Base-by-base conservation (phyloP, 31 red algal species). In the Asparagopsis taxiformis region DNA sequence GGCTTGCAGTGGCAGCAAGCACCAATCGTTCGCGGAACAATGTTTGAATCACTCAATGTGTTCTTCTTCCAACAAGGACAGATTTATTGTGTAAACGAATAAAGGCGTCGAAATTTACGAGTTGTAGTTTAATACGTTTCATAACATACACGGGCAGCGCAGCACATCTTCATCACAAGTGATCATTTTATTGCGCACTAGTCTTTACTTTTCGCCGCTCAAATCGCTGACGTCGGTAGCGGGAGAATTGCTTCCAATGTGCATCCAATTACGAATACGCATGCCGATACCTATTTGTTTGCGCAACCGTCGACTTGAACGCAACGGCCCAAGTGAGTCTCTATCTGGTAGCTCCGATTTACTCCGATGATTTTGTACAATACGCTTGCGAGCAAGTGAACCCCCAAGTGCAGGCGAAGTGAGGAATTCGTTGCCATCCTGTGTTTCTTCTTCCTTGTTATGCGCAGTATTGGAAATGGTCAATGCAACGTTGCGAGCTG, bases 211-310 rank as follows among this genome's bases (percentile, higher is more conserved):
- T n/a, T n/a, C n/a, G n/a, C n/a, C n/a, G n/a, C n/a, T n/a, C n/a
- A n/a, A n/a, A n/a, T n/a, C n/a, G n/a, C n/a, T n/a, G n/a, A n/a
- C n/a, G n/a, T n/a, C 13, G 5, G 6, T 24, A 15, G 52, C 52
- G 44, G 15, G 19, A 68, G 41, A 32, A 13, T 11, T 28, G 19
- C 37, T 17, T 3, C 64, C 38, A 10, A 49, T 20, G 13, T 48
- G 31, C 9, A 68, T 68, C 64, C 64, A 68, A 19, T 68, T 68
- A 3, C 64, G 19, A 8, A 68, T n/a, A 10, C 64, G 64, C 64
- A 28, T 19, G 4, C 36, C 37, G 11, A 68, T 25, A 16, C 37
- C 30, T 7, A 20, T n/a, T 44, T 68, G 64, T 28, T 68, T 68
- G 3, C 38, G 19, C 41, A 44, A 36, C 38, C 64, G 3, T 6